These are phyloP conservation scores for Apiospora rasikravindrae DNA, from an alignment of 2,329 filamentous ascomycete species.

Conservation along the genomic window DNA sequence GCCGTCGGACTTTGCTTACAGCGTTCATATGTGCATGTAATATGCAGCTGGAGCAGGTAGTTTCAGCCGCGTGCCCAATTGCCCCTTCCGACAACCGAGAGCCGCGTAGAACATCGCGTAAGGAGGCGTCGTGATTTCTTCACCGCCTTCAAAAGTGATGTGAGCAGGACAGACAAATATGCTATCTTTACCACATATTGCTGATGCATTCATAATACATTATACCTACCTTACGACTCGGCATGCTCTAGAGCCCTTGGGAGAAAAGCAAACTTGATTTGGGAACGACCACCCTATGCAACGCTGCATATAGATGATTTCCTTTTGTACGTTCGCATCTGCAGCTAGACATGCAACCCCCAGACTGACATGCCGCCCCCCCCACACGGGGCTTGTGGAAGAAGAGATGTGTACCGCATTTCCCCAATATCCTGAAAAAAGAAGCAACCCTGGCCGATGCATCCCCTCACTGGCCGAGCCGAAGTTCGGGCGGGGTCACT, in stretches of 20 bases:
- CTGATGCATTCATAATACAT: background rate
- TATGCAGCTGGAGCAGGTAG: background rate
- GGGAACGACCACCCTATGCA: background rate
- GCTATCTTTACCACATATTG: background rate
- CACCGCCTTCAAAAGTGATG: background rate
- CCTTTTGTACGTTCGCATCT: background rate
- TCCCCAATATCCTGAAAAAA: slow-evolving; percentile 6
- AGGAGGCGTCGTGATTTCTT: background rate
- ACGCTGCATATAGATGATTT: background rate
- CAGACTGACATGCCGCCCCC: slow-evolving; percentile 5
- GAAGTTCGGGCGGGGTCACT: background rate
- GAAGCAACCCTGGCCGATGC: background rate
- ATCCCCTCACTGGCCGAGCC: background rate
- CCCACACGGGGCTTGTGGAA: background rate
- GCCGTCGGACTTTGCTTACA: background rate
- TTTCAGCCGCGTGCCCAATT: background rate
- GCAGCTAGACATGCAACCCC: slow-evolving; percentile 1
- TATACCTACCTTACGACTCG: background rate
- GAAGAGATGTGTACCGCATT: background rate
- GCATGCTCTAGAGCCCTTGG: background rate
- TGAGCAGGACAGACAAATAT: background rate
- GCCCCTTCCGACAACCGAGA: background rate
- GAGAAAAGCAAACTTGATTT: background rate
- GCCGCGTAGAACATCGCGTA: background rate
- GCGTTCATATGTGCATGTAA: background rate